Conservation (phyloP, 2,329 filamentous ascomycete species). For the Pseudogymnoascus sp. region DNA sequence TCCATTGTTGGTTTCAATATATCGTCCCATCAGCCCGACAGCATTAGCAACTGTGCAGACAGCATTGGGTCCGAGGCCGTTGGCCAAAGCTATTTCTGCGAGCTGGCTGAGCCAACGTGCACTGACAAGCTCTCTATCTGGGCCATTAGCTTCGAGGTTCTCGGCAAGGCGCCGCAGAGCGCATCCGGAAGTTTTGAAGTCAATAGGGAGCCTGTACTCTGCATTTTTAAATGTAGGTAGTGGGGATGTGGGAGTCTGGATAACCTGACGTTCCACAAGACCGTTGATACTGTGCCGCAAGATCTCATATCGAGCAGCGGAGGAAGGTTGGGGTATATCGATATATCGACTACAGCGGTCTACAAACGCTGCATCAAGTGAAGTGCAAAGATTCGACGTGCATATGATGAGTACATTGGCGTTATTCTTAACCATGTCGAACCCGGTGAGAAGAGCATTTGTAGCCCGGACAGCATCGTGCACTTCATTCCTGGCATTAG, state of each 20-base stretch:
- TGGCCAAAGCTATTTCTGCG: background rate
- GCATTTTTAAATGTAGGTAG: background rate
- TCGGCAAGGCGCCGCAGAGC: background rate
- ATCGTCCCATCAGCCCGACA: background rate
- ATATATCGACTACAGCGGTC: slow-evolving; percentile 23
- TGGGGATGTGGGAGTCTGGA: background rate
- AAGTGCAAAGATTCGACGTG: slow-evolving; percentile 26
- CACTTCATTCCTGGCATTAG: slow-evolving; percentile 21
- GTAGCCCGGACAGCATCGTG: slow-evolving; percentile 28
- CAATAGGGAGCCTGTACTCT: background rate
- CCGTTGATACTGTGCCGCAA: slow-evolving; percentile 20
- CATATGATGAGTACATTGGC: slow-evolving; percentile 26
- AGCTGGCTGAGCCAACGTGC: background rate
- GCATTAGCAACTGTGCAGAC: background rate
- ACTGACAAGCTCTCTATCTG: background rate
- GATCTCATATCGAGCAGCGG: slow-evolving; percentile 26
- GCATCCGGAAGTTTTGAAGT: background rate
- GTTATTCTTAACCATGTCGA: slow-evolving; percentile 21
- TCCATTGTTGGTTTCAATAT: background rate
- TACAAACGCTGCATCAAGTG: slow-evolving; percentile 27
- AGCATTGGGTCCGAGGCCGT: background rate
- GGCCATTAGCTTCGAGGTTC: background rate
- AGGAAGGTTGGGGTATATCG: slow-evolving; percentile 19
- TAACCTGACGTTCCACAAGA: slow-evolving; percentile 15
- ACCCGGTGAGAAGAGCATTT: slow-evolving; percentile 27